These are phyloP conservation scores for Vanrija pseudolonga DNA, from an alignment of 1,284 basidiomycete species.

Conservation along the genomic window DNA sequence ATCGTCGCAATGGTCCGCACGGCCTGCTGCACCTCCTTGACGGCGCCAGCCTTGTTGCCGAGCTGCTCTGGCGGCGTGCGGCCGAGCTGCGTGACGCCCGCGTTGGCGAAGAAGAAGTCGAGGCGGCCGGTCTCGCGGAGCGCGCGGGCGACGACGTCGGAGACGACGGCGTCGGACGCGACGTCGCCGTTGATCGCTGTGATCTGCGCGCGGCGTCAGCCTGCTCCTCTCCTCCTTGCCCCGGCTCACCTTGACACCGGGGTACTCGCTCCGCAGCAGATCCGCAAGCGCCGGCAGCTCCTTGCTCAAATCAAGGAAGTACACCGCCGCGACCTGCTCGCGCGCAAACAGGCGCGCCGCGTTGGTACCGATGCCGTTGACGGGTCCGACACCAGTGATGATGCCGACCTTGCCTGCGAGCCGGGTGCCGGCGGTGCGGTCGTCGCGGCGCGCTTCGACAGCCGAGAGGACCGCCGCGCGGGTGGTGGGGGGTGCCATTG, in stretches of 20 bases:
- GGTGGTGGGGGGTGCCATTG: background rate
- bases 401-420: slow-evolving; percentile 81
- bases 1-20: background rate
- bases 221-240: background rate
- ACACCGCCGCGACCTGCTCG: slow-evolving; percentile 75
- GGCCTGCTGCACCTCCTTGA: background rate
- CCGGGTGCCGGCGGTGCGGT: slow-evolving; percentile 48
- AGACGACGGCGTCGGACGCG: slow-evolving; percentile 70
- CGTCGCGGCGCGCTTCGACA: slow-evolving; percentile 6
- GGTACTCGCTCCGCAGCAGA: slow-evolving; percentile 64
- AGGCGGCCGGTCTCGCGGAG: slow-evolving; percentile 75
- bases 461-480: slow-evolving; percentile 2
- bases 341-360: slow-evolving; percentile 1
- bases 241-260: slow-evolving; percentile 66
- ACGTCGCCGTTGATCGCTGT: slow-evolving; percentile 70
- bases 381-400: slow-evolving; percentile 78
- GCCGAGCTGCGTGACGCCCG: slow-evolving; percentile 46
- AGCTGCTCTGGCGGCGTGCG: slow-evolving; percentile 2
- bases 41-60: background rate
- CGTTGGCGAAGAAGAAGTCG: slow-evolving; percentile 94
- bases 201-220: slow-evolving; percentile 6
- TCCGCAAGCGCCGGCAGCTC: slow-evolving; percentile 70
- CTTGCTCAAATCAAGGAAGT: slow-evolving; percentile 69
- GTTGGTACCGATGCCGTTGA: slow-evolving; percentile 68
- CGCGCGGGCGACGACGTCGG: slow-evolving; percentile 65